Base-by-base conservation (phyloP, 495 filamentous ascomycete genomes). In the Aspergillus biplanus region DNA sequence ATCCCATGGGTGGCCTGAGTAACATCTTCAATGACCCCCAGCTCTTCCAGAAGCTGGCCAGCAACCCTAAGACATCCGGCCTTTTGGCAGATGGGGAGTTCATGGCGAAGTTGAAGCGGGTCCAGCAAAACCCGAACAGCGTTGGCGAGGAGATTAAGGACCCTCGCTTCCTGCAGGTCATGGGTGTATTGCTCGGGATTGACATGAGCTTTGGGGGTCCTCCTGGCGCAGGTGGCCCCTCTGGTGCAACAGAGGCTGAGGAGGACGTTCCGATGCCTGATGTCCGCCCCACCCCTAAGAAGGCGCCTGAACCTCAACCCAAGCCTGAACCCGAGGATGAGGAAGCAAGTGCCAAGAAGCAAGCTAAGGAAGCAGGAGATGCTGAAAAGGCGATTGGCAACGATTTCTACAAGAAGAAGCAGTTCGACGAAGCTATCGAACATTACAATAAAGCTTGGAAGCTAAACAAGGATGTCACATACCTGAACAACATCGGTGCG, bases 361-460 rank as follows among this genome's bases (percentile, higher is more conserved):
- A 96, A 83, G 92, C 92, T 0, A 93, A 97, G 80, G 92, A 89
- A 71, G 92, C 91, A 39, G 95, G 92, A 56, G 95, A 99, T 67
- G 89, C 91, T 59, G 92, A 97, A 82, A 99, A 98, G 85, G 90
- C 87, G 59, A 82, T 97, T 53, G 95, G 95, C 59, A 99, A 93
- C 32, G 91, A 96, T 66, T 88, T 88, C 71, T 99, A 99, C 83
- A 99, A 98, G 87, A 97, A 97, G 86, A 87, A 92, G 67, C 86
- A 97, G 69, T 95, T 98, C 61, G 96, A 97, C 67, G 86, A 88
- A 69, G 95, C 95, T 48, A 96, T 98, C 69, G 87, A 91, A 74
- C 93, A 99, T 80, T 99, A 99, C 80, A 84, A 79, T 69, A 97
- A 96, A 73, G 95, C 95, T 3, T 99, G 96, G 96, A 90, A 93